Percentiles rank a stretch among this genome's conserved stretches.
Evolutionary conservation across 352 stramenopile genomes (phyloP).

Genomic region (Phytopythium vexans): DNA sequence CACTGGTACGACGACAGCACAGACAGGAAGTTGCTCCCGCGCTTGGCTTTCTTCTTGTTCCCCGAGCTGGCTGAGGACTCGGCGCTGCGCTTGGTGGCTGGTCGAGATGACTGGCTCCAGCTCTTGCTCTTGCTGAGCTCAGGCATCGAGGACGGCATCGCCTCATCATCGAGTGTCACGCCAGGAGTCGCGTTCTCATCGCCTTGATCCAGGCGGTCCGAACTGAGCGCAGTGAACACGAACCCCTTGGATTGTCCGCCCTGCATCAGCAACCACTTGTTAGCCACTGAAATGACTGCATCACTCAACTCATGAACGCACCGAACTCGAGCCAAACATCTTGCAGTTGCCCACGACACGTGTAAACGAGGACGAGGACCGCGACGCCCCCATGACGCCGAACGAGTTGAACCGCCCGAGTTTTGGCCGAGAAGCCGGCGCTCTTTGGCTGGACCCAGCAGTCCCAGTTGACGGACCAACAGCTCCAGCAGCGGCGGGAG

Average conservation of each 20-base stretch:
- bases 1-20: constrained; percentile 71
- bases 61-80: constrained; percentile 1
- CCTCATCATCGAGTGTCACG: constrained; percentile 12
- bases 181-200: constrained; percentile 32
- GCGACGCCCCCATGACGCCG: constrained; percentile 33
- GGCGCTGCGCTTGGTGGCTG: constrained; percentile 16
- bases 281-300: background rate
- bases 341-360: constrained; percentile 70
- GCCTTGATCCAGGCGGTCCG: constrained; percentile 31
- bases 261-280: background rate
- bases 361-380: constrained; percentile 62
- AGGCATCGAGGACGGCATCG: constrained; percentile 8
- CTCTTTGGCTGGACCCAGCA: no score
- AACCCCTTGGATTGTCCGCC: constrained; percentile 45
- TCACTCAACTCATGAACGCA: constrained; percentile 20
- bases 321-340: constrained; percentile 61
- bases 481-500: background rate
- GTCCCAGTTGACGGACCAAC: background rate
- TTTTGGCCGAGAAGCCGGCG: constrained; percentile 17
- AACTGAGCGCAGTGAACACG: constrained; percentile 72
- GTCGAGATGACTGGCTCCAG: constrained; percentile 17
- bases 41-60: constrained; percentile 38
- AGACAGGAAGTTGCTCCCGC: constrained; percentile 57
- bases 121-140: constrained; percentile 54
- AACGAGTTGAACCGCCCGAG: constrained; percentile 59